A percentile compares a stretch with the other conserved stretches of the same genome.
Evolutionary conservation across 1,139 yeast species (phyloP).

Genomic region (Debaryomyces psychrophilus): DNA sequence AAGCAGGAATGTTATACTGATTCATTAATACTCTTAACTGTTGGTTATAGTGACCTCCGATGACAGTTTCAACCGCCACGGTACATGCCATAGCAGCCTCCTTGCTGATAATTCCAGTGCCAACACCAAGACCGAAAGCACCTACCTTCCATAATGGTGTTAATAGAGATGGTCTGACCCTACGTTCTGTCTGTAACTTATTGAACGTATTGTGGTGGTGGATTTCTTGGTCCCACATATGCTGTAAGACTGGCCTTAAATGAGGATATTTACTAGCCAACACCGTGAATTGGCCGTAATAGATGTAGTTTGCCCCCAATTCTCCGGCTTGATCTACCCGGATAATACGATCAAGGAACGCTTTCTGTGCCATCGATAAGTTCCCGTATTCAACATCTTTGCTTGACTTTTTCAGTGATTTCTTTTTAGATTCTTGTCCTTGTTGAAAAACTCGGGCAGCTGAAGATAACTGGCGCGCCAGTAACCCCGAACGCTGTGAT

Average conservation of each 20-base stretch:
- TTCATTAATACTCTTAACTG: slow-evolving; percentile 78
- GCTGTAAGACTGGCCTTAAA: slow-evolving; percentile 71
- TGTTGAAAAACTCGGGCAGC: slow-evolving; percentile 6
- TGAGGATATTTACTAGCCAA: slow-evolving; percentile 72
- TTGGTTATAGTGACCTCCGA: slow-evolving; percentile 92
- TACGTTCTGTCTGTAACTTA: slow-evolving; percentile 66
- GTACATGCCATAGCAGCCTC: slow-evolving; percentile 99
- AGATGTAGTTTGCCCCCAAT: slow-evolving; percentile 93
- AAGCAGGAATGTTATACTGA: slow-evolving; percentile 53
- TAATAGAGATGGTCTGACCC: slow-evolving; percentile 87
- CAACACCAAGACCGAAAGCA: slow-evolving; percentile 83
- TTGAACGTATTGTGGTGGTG: slow-evolving; percentile 89
- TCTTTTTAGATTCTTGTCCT: slow-evolving; percentile 10
- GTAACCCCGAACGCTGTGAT: neutral
- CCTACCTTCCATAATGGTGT: slow-evolving; percentile 95
- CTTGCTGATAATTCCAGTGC: slow-evolving; percentile 83
- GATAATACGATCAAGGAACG: slow-evolving; percentile 73
- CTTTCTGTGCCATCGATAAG: slow-evolving; percentile 62
- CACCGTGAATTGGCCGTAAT: slow-evolving; percentile 86
- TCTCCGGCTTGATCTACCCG: slow-evolving; percentile 99
- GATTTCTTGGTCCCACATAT: slow-evolving; percentile 98
- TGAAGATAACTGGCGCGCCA: slow-evolving; percentile 3
- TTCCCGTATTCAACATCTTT: slow-evolving; percentile 41
- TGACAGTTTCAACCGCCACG: slow-evolving; percentile 97
- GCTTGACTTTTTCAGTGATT: slow-evolving; percentile 23